phyloP scores from a whole-genome alignment of 225 moss, liverwort and hornwort genomes.

The Sphagnum tenellum region DNA sequence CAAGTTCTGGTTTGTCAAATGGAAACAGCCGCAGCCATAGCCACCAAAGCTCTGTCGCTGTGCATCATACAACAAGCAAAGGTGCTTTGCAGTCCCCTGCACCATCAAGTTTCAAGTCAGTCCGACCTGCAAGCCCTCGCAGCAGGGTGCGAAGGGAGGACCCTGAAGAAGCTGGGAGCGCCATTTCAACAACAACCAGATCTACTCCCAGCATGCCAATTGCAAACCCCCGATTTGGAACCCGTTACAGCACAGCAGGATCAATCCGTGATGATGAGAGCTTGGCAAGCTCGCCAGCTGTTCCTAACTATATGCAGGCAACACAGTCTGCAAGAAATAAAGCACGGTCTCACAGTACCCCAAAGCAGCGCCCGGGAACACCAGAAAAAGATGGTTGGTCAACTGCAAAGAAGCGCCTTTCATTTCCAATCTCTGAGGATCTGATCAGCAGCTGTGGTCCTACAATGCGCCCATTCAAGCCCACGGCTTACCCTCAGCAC shows the following conservation, averaged over 20 bases:
- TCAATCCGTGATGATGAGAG: constrained; percentile 69
- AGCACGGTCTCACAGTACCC: constrained; percentile 62
- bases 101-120: constrained; percentile 15
- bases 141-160: constrained; percentile 43
- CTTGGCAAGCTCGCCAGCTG: constrained; percentile 17
- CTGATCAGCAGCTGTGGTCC: constrained; percentile 23
- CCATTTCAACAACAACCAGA: constrained; percentile 43
- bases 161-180: constrained; percentile 53
- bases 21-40: constrained; percentile 6
- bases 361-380: constrained; percentile 47
- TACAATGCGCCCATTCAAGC: constrained; percentile 7
- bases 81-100: constrained; percentile 10
- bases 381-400: constrained; percentile 23
- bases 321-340: constrained; percentile 80
- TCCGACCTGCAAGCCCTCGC: constrained; percentile 59
- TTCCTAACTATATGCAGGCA: constrained; percentile 57
- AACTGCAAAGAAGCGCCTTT: constrained; percentile 55
- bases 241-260: constrained; percentile 65
- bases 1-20: constrained; percentile 4
- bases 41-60: background rate
- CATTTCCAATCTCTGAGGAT: constrained; percentile 41
- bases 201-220: constrained; percentile 41
- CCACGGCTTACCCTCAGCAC: constrained; percentile 21
- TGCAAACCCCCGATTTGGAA: constrained; percentile 63
- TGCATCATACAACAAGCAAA: constrained; percentile 12